Conservation (phyloP, 2,329 filamentous ascomycete species). For the Dothideomycetidae sp. region DNA sequence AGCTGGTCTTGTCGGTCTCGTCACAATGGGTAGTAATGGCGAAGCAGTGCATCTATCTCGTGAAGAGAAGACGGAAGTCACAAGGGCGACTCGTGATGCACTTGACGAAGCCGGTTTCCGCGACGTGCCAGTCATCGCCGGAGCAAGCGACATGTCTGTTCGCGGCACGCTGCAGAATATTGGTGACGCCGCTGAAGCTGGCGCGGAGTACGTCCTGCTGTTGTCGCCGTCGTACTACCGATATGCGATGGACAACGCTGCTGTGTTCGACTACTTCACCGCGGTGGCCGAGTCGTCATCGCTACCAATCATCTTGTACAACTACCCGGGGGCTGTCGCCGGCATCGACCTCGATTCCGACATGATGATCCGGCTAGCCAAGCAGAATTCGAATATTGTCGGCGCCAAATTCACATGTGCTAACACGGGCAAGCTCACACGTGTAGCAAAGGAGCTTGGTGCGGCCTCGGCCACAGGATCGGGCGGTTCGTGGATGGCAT, state of each 20-base stretch:
- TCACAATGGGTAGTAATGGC: slow-evolving; percentile 82
- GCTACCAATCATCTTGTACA: slow-evolving; percentile 73
- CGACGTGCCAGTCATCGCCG: slow-evolving; percentile 66
- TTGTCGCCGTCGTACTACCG: slow-evolving; percentile 78
- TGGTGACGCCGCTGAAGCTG: slow-evolving; percentile 50
- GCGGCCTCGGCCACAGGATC: slow-evolving; percentile 49
- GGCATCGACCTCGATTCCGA: slow-evolving; percentile 87
- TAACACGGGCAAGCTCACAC: slow-evolving; percentile 77
- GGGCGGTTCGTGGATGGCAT: slow-evolving; percentile 55
- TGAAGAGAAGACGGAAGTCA: slow-evolving; percentile 62
- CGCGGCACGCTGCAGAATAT: slow-evolving; percentile 64
- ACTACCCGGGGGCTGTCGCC: slow-evolving; percentile 76
- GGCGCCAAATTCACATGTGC: slow-evolving; percentile 89
- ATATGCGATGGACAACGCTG: slow-evolving; percentile 56
- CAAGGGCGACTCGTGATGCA: slow-evolving; percentile 63
- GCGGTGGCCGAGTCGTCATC: slow-evolving; percentile 62
- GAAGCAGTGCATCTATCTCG: slow-evolving; percentile 74
- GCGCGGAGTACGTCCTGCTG: slow-evolving; percentile 66
- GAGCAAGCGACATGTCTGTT: slow-evolving; percentile 68
- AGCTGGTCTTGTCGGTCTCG: slow-evolving; percentile 66
- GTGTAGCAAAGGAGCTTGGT: slow-evolving; percentile 58
- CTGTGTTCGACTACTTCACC: slow-evolving; percentile 59
- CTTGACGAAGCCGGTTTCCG: slow-evolving; percentile 67
- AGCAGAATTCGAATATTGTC: slow-evolving; percentile 53
- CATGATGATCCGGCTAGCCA: slow-evolving; percentile 64